Evolutionary conservation across 1,284 basidiomycete genomes (phyloP), one percentile per base, ranked within the genome.

Genomic region (Entoloma clypeatum): DNA sequence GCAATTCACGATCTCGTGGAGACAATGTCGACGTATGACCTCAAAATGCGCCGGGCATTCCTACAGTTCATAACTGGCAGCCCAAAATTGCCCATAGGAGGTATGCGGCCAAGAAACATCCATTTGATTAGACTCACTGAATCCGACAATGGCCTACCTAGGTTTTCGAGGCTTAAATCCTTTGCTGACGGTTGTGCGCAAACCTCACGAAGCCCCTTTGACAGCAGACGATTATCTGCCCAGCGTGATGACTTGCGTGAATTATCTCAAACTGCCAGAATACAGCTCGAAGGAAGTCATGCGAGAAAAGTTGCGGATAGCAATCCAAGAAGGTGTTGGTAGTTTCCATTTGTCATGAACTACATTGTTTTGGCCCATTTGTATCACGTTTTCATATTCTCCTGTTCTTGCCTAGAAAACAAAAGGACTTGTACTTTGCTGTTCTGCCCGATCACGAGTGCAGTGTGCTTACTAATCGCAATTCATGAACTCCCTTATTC

Each of bases 201-300:
- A 99, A 62, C 92, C 92, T 13, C 92, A 95, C 55, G 96, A 98
- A 63, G 71, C 88, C 3, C 88, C 91, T 7, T 72, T 92, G 50
- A 80, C 81, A 11, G 90, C 95, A 1, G 93, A 99, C 61, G 91
- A 96, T 62, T 96, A 96, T 61, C 71, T 99, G 27, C 95, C 95
- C 0, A 94, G 91, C 59, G 94, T 98, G 32, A 98, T 98, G 95
- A 98, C 95, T 7, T 99, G 95, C 61, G 94, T 95, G 51, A 96
- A 97, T 65, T 95, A 94, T 59, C 70, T 97, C 58, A 97, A 97
- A 64, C 68, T 96, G 54, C 93, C 93, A 1, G 91, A 95, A 58
- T 97, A 96, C 62, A 90, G 87, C 43, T 81, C 81, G 26, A 91
- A 87, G 63, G 74, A 72, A 26, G 77, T 90, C 28, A 83, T 95